Percentiles rank a stretch among this genome's conserved stretches.
Evolutionary conservation across 2,329 filamentous ascomycete genomes (phyloP).

Genomic region (Aurifilum marmelostoma): DNA sequence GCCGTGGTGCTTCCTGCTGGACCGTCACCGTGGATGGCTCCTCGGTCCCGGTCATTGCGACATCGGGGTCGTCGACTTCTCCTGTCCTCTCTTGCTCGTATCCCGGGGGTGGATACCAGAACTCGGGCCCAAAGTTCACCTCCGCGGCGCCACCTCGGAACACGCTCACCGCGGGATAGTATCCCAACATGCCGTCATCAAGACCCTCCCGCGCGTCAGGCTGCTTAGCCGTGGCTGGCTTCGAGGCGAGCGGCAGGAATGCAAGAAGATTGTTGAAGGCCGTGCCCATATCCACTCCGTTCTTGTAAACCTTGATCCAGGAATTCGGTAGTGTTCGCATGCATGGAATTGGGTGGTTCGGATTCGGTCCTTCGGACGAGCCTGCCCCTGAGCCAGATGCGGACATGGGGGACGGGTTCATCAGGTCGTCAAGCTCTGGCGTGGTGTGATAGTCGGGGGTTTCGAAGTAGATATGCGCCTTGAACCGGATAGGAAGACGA

Average conservation of each 20-base stretch:
- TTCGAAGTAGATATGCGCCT: slow-evolving; percentile 92
- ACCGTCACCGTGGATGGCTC: slow-evolving; percentile 31
- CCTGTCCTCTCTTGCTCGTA: slow-evolving; percentile 45
- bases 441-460: slow-evolving; percentile 85
- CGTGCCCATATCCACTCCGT: slow-evolving; percentile 82
- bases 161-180: slow-evolving; percentile 90
- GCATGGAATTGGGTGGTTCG: slow-evolving; percentile 72
- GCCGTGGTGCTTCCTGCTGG: slow-evolving; percentile 45
- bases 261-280: slow-evolving; percentile 86
- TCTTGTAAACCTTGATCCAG: slow-evolving; percentile 89
- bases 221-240: slow-evolving; percentile 61
- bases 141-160: slow-evolving; percentile 91
- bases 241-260: slow-evolving; percentile 89
- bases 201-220: slow-evolving; percentile 81
- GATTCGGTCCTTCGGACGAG: slow-evolving; percentile 65
- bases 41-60: slow-evolving; percentile 51
- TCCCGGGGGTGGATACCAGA: slow-evolving; percentile 81
- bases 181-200: slow-evolving; percentile 93
- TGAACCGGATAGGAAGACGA: slow-evolving; percentile 91
- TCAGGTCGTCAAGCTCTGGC: slow-evolving; percentile 84
- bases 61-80: slow-evolving; percentile 39
- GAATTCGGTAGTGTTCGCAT: slow-evolving; percentile 86
- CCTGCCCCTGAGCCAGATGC: slow-evolving; percentile 43
- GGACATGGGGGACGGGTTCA: slow-evolving; percentile 66
- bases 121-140: slow-evolving; percentile 91